phyloP scores from a whole-genome alignment of 495 filamentous ascomycete genomes.

The Darksidea phi region DNA sequence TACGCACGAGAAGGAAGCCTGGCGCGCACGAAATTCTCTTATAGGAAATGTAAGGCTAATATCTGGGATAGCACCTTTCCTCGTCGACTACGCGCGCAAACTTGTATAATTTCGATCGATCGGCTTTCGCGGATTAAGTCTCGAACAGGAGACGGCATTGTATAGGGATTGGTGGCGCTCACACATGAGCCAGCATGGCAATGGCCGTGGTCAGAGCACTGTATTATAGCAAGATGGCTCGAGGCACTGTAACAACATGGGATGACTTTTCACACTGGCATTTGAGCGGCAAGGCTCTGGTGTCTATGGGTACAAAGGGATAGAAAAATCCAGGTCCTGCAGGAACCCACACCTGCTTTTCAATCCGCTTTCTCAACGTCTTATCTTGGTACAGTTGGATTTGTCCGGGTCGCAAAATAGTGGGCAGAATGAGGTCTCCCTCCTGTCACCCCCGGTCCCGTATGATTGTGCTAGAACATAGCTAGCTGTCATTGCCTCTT shows the following conservation, averaged over 20 bases:
- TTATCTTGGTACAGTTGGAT: no score
- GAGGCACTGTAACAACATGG: neutral
- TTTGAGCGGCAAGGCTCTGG: neutral
- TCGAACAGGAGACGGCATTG: neutral
- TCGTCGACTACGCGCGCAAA: slow-evolving; percentile 72
- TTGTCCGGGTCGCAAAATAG: no score
- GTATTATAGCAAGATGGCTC: neutral
- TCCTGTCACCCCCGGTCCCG: no score
- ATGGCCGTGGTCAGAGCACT: neutral
- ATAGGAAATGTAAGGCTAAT: slow-evolving; percentile 14
- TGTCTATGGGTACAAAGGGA: neutral
- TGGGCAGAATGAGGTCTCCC: no score
- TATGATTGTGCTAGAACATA: no score
- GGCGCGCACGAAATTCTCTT: neutral
- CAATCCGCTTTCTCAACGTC: no score
- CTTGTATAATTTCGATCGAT: slow-evolving; percentile 57
- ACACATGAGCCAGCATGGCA: neutral
- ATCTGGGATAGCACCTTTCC: slow-evolving; percentile 66
- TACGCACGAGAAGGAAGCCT: no score
- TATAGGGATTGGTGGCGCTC: neutral
- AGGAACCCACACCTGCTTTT: no score
- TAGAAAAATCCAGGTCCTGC: neutral
- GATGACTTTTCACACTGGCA: neutral
- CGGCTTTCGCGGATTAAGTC: neutral
- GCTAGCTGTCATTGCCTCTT: no score